phyloP scores from a whole-genome alignment of 495 filamentous ascomycete species.

The Penicillium odoratum region DNA sequence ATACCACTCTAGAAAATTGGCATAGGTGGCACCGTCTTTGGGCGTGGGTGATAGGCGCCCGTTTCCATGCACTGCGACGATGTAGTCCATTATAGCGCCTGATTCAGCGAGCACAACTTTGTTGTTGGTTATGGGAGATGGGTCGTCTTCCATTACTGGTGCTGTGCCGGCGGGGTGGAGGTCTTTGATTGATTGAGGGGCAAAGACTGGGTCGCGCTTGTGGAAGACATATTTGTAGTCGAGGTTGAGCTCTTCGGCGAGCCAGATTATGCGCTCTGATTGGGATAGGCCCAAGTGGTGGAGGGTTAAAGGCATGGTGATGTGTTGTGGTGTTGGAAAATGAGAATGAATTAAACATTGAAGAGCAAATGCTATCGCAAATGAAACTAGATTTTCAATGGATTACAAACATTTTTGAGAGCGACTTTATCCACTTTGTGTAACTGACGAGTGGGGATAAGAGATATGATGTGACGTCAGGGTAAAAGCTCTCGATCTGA shows the following conservation, averaged over 20 bases:
- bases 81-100: slow-evolving; percentile 56
- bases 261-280: slow-evolving; percentile 62
- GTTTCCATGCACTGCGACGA: slow-evolving; percentile 50
- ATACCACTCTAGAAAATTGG: slow-evolving; percentile 61
- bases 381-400: too few relatives aligned
- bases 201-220: slow-evolving; percentile 49
- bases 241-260: slow-evolving; percentile 62
- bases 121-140: slow-evolving; percentile 32
- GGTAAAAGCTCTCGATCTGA: not conserved
- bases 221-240: slow-evolving; percentile 53
- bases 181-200: slow-evolving; percentile 52
- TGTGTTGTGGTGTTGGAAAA: not conserved
- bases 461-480: not conserved
- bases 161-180: slow-evolving; percentile 54
- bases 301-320: slow-evolving; percentile 41
- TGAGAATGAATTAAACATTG: not conserved
- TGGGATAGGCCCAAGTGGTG: slow-evolving; percentile 59
- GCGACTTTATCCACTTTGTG: too few relatives aligned
- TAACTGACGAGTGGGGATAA: not conserved
- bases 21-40: slow-evolving; percentile 40
- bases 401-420: too few relatives aligned
- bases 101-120: slow-evolving; percentile 49
- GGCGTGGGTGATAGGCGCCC: slow-evolving; percentile 45
- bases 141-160: slow-evolving; percentile 55
- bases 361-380: not conserved